Conservation (phyloP, 1,139 yeast genomes). For the Zygoascus sp. region DNA sequence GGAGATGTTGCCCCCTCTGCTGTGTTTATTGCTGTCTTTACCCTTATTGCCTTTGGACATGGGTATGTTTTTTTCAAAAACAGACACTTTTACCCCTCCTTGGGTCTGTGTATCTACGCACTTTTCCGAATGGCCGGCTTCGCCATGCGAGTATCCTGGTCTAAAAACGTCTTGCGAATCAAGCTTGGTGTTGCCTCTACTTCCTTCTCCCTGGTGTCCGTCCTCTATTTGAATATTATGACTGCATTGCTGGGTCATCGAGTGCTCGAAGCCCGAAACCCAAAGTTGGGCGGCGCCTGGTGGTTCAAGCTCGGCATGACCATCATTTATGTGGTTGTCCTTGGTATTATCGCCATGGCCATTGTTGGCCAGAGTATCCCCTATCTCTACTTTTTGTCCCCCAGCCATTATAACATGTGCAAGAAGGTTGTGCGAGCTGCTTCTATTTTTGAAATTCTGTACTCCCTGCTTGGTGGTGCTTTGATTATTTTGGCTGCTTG, state of each 20-base stretch:
- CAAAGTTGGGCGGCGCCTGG: constrained; percentile 60
- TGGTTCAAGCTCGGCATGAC: constrained; percentile 55
- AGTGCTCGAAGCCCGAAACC: constrained; percentile 78
- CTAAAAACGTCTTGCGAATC: constrained; percentile 44
- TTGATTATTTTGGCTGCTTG: constrained; percentile 50
- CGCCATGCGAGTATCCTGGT: constrained; percentile 58
- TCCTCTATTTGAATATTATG: constrained; percentile 43
- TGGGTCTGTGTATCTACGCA: constrained; percentile 54
- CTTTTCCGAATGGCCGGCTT: constrained; percentile 55
- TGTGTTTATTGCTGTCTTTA: constrained; percentile 53
- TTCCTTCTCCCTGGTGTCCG: constrained; percentile 50
- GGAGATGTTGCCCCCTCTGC: constrained; percentile 60
- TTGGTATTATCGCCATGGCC: constrained; percentile 60
- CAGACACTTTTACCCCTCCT: constrained; percentile 50
- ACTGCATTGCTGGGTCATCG: constrained; percentile 69
- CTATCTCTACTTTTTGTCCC: constrained; percentile 52
- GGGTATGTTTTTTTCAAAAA: constrained; percentile 49
- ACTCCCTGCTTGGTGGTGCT: constrained; percentile 49
- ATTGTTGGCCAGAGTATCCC: constrained; percentile 64
- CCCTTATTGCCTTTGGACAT: constrained; percentile 48
- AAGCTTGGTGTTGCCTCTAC: constrained; percentile 56
- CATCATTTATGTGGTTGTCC: constrained; percentile 49
- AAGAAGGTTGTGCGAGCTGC: constrained; percentile 57
- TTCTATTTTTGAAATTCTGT: constrained; percentile 52
- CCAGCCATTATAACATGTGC: constrained; percentile 46